A percentile compares a stretch with the other conserved stretches of the same genome.
These are phyloP conservation scores for Avena atlantica DNA, from an alignment of 176 grass and related monocot genomes.

Conservation along the genomic window DNA sequence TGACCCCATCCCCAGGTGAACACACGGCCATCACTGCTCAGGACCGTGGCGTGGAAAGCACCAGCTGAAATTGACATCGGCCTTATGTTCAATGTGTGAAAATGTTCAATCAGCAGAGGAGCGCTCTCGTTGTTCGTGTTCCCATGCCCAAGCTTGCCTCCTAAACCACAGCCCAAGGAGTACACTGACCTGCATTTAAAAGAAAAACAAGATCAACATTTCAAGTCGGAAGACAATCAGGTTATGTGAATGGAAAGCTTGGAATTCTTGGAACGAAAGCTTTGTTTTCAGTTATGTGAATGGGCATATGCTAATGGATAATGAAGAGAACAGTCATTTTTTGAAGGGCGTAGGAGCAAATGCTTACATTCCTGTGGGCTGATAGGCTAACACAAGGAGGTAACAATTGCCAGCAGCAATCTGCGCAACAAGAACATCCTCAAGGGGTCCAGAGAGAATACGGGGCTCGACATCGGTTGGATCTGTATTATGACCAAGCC, in stretches of 20 bases:
- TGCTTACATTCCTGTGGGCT: conserved; percentile 65
- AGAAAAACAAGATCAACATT: too few relatives aligned
- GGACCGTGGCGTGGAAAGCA: conserved; percentile 57
- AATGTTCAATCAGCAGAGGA: conserved; percentile 51
- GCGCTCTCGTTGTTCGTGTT: conserved; percentile 2
- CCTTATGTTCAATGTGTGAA: conserved; percentile 37
- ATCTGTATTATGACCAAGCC: conserved; percentile 56
- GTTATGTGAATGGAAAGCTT: too few relatives aligned
- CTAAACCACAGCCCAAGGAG: conserved; percentile 65
- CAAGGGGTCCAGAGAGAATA: conserved; percentile 52
- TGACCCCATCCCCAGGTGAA: conserved; percentile 68
- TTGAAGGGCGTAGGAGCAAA: neutral
- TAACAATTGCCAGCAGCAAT: conserved; percentile 74
- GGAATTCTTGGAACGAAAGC: neutral
- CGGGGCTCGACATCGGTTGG: conserved; percentile 50
- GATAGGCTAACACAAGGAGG: conserved; percentile 67
- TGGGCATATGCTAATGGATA: neutral
- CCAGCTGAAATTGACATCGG: conserved; percentile 63
- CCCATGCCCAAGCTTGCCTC: conserved; percentile 81
- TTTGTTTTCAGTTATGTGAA: neutral
- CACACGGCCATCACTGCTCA: conserved; percentile 52
- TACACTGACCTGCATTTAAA: conserved; percentile 64
- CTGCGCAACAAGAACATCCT: conserved; percentile 58
- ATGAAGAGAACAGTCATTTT: neutral
- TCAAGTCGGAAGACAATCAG: too few relatives aligned